Base-by-base conservation (phyloP, 768 basidiomycete genomes). In the Xerocomus potaroensis region DNA sequence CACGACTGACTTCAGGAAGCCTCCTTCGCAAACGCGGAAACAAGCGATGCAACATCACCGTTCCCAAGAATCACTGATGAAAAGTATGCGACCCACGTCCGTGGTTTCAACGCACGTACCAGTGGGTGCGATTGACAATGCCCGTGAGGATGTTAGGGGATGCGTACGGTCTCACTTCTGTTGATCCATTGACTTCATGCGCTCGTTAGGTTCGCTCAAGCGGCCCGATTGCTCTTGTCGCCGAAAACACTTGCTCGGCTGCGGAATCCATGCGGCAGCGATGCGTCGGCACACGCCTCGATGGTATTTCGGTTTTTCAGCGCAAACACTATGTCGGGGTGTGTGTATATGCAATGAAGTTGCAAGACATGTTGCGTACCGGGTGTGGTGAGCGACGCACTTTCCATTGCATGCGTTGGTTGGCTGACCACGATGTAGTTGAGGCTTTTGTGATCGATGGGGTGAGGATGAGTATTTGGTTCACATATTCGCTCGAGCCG, bases 31-130 rank as follows among this genome's bases (percentile, higher is more conserved):
- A 66, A 30, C 76, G 75, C 45, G 60, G 54, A 3, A 65, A 63
- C 44, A 55, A 57, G 32, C 48, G 58, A 39, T 76, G 75, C 36
- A 62, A 60, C 8, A 62, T 64, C 26, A 52, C 59, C 6, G 53
- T 77, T 22, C 57, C 66, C 2, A 41, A 41, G 16, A 62, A 54
- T 7, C 66, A 70, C 47, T 63, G 57, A 1, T 72, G 72, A 73
- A 75, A 76, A 52, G 67, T 63, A 8, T 77, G 75, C 36, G 65
- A 69, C 6, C 45, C 69, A 3, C 76, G 75, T 50, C 69, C 74
- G 12, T 50, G 61, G n/a, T 61, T 61, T 18, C 62, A 63, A 21
- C 62, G 72, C 5, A 45, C 60, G 26, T 71, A 70, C 48, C 71
- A 73, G 47, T 53, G 63, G 12, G 56, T 54, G 34, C 67, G 8